Percentiles rank a stretch among this genome's conserved stretches.
phyloP scores from a whole-genome alignment of 192 early-diverging fungal genomes.

The Coemansia sp. region DNA sequence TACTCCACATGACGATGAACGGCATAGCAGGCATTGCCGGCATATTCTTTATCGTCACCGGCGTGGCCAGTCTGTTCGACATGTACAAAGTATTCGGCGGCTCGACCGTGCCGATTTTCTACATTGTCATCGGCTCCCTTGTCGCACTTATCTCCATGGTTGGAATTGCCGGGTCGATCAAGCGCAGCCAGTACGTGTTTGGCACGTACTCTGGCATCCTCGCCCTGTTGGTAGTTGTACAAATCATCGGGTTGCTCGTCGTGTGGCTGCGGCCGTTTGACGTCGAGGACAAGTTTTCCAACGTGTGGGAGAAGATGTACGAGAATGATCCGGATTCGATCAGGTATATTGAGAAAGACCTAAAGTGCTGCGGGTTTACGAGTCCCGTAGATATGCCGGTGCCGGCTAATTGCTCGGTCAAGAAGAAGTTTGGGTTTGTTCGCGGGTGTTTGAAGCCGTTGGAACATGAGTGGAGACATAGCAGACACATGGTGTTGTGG shows the following conservation, averaged over 20 bases:
- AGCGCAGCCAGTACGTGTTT: constrained; percentile 43
- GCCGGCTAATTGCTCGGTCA: constrained; percentile 36
- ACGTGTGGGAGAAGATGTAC: constrained; percentile 56
- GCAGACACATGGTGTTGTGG: constrained; percentile 15
- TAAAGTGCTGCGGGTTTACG: constrained; percentile 57
- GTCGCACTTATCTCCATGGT: constrained; percentile 50
- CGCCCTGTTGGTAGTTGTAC: constrained; percentile 26
- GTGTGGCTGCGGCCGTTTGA: constrained; percentile 38
- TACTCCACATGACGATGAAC: constrained; percentile 32
- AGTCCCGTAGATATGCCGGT: constrained; percentile 49
- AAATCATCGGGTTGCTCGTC: constrained; percentile 22
- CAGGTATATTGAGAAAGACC: constrained; percentile 52
- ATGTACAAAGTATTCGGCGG: constrained; percentile 42
- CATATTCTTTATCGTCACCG: constrained; percentile 28
- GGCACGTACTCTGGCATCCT: constrained; percentile 37
- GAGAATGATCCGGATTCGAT: constrained; percentile 52
- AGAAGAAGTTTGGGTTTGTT: constrained; percentile 42
- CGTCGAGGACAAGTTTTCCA: constrained; percentile 36
- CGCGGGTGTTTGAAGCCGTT: constrained; percentile 29
- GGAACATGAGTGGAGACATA: constrained; percentile 25
- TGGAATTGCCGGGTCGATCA: constrained; percentile 52
- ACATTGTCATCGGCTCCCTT: constrained; percentile 41
- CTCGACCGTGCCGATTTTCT: constrained; percentile 39
- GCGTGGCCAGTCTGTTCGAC: constrained; percentile 21
- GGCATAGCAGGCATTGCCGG: constrained; percentile 23